Percentiles rank a stretch among this genome's conserved stretches.
phyloP scores from a whole-genome alignment of 2,329 filamentous ascomycete genomes.

The Volutella citrinella region DNA sequence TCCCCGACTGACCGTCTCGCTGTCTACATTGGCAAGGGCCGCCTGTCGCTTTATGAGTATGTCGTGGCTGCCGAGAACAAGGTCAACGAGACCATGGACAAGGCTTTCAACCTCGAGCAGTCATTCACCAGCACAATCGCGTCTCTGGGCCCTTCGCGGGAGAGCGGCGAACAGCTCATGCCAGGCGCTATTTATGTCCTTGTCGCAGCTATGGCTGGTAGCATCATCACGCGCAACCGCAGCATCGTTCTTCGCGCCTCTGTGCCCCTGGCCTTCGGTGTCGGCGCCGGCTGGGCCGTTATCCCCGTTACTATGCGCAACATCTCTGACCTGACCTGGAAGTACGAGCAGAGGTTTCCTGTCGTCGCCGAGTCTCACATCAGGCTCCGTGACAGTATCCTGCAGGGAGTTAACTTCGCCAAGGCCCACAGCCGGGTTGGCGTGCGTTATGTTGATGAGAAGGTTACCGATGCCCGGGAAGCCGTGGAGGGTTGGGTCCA shows the following conservation, averaged over 20 bases:
- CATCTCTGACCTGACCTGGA: slow-evolving; percentile 81
- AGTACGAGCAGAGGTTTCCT: slow-evolving; percentile 87
- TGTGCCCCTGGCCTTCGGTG: slow-evolving; percentile 74
- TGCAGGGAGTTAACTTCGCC: slow-evolving; percentile 69
- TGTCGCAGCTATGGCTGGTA: slow-evolving; percentile 91
- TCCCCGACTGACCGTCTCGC: slow-evolving; percentile 90
- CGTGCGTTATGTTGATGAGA: slow-evolving; percentile 72
- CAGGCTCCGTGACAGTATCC: slow-evolving; percentile 64
- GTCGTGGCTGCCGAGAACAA: slow-evolving; percentile 73
- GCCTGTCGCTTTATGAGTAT: slow-evolving; percentile 76
- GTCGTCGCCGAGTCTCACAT: slow-evolving; percentile 79
- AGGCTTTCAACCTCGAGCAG: slow-evolving; percentile 80
- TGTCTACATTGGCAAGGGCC: slow-evolving; percentile 73
- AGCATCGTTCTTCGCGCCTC: slow-evolving; percentile 77
- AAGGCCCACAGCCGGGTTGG: slow-evolving; percentile 71
- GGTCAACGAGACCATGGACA: slow-evolving; percentile 78
- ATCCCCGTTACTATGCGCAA: slow-evolving; percentile 90
- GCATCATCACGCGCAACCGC: slow-evolving; percentile 84
- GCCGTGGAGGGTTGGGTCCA: slow-evolving; percentile 84
- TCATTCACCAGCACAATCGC: slow-evolving; percentile 87
- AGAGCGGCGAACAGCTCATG: slow-evolving; percentile 84
- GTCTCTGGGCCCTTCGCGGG: slow-evolving; percentile 79
- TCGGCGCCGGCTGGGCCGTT: slow-evolving; percentile 79
- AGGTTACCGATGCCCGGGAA: slow-evolving; percentile 73
- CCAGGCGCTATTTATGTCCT: slow-evolving; percentile 90